A percentile compares a stretch with the other conserved stretches of the same genome.
phyloP scores from a whole-genome alignment of 345 rosid genomes.

The Mercurialis annua region DNA sequence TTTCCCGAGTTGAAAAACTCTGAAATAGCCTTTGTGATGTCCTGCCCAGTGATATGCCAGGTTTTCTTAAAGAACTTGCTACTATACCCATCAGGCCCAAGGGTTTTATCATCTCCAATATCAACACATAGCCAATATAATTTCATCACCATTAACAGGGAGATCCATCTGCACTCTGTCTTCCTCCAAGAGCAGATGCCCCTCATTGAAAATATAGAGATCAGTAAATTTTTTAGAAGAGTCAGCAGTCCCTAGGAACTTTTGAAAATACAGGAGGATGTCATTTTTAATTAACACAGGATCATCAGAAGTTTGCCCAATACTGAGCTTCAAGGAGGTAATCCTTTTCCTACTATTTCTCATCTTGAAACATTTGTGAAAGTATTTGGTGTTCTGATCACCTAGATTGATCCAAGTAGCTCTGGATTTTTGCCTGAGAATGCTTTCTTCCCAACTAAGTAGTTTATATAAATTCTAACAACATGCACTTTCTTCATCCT shows the following conservation, averaged over 20 bases:
- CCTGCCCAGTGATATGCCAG: neutral
- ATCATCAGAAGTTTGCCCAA: too few species aligned
- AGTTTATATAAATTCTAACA: neutral
- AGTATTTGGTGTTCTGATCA: too few species aligned
- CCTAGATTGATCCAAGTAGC: too few species aligned
- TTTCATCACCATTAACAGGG: neutral
- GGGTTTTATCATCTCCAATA: neutral
- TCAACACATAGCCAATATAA: neutral
- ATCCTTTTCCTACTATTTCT: neutral
- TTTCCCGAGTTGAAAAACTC: neutral
- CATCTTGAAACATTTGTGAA: neutral
- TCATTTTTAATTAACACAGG: neutral
- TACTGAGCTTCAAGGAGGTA: neutral
- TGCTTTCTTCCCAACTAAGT: neutral
- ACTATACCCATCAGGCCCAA: neutral
- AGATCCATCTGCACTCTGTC: neutral
- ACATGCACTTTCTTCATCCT: neutral
- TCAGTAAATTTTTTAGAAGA: neutral
- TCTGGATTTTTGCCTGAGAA: too few species aligned
- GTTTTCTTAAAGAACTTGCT: neutral
- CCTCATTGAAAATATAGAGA: neutral
- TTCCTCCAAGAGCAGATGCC: neutral
- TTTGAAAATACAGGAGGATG: neutral
- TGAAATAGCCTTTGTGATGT: neutral
- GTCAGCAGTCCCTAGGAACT: neutral